Evolutionary conservation across 768 basidiomycete species (phyloP).

Genomic region (Podaxis sp.): DNA sequence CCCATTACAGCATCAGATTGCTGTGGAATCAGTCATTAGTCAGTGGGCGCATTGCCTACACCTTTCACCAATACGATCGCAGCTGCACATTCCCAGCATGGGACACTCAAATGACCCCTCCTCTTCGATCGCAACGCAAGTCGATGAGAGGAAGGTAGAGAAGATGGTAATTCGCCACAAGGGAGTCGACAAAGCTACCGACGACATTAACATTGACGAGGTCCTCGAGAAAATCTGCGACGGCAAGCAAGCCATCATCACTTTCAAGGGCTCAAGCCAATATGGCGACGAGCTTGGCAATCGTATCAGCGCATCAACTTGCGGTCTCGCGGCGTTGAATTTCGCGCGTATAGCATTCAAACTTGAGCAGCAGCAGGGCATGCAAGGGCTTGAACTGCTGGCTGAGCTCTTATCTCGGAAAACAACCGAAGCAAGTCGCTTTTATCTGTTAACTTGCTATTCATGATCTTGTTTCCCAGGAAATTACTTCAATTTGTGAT

Average conservation of each 20-base stretch:
- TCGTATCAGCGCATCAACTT: slow-evolving; percentile 40
- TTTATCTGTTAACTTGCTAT: neutral
- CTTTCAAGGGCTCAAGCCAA: slow-evolving; percentile 50
- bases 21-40: neutral
- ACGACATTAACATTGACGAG: neutral
- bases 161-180: neutral
- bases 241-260: slow-evolving; percentile 36
- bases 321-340: slow-evolving; percentile 65
- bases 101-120: neutral
- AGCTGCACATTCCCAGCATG: neutral
- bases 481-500: slow-evolving; percentile 51
- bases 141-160: neutral
- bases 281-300: slow-evolving; percentile 33
- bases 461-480: slow-evolving; percentile 28
- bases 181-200: neutral
- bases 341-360: slow-evolving; percentile 44
- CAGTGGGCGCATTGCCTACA: too few species aligned
- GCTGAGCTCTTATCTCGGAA: slow-evolving; percentile 8
- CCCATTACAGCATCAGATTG: neutral
- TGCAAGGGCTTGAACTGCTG: slow-evolving; percentile 5
- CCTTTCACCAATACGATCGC: too few species aligned
- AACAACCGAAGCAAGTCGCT: slow-evolving; percentile 12
- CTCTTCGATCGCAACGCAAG: neutral
- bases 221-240: slow-evolving; percentile 17
- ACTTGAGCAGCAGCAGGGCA: slow-evolving; percentile 28